Conservation (phyloP, 2,329 filamentous ascomycete genomes). For the Podosphaera aphanis region DNA sequence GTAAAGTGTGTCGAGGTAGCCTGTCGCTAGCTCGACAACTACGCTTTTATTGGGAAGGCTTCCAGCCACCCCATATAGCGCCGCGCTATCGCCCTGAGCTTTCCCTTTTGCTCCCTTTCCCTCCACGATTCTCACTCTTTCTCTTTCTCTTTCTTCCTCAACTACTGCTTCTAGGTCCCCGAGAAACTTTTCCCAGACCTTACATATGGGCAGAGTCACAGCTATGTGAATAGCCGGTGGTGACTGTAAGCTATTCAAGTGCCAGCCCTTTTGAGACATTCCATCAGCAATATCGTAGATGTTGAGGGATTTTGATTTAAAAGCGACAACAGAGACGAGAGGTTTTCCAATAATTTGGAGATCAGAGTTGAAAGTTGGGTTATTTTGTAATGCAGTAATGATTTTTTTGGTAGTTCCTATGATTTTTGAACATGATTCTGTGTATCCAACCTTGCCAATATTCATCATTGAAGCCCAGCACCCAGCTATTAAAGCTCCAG, state of each 20-base stretch:
- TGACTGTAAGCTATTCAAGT: conserved; percentile 79
- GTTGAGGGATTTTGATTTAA: conserved; percentile 61
- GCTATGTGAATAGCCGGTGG: conserved; percentile 86
- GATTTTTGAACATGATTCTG: conserved; percentile 68
- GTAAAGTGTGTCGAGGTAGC: conserved; percentile 82
- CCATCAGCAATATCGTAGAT: conserved; percentile 86
- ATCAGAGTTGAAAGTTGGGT: conserved; percentile 44
- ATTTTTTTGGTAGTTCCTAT: conserved; percentile 72
- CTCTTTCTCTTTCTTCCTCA: conserved; percentile 59
- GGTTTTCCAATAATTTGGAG: conserved; percentile 65
- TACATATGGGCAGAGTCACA: conserved; percentile 67
- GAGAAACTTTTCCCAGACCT: conserved; percentile 58
- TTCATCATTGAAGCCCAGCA: conserved; percentile 88
- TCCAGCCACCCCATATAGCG: conserved; percentile 84
- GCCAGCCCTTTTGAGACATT: conserved; percentile 72
- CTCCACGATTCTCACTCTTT: conserved; percentile 45
- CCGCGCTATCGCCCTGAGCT: conserved; percentile 56
- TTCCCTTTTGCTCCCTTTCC: conserved; percentile 42
- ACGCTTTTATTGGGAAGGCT: conserved; percentile 90
- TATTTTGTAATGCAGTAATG: conserved; percentile 45
- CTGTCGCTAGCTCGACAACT: conserved; percentile 69
- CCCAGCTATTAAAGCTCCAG: conserved; percentile 80
- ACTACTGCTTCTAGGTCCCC: conserved; percentile 44
- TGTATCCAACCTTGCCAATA: conserved; percentile 69
- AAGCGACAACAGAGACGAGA: conserved; percentile 75